Evolutionary conservation across 768 basidiomycete species (phyloP).

Genomic region (Phanerochaete carnosa): DNA sequence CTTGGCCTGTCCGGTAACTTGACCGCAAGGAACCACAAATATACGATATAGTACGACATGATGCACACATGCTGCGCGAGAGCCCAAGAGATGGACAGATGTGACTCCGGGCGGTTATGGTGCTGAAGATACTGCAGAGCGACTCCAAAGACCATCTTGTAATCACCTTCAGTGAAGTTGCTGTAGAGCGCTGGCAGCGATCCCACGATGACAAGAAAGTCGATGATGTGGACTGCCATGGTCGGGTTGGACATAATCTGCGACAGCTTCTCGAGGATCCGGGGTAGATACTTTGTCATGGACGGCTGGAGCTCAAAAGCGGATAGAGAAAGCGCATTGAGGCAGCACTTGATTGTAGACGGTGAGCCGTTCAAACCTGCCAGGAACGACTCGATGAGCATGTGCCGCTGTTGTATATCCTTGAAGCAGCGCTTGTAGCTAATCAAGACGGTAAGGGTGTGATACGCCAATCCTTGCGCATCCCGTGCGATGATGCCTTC

Average conservation of each 20-base stretch:
- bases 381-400: conserved; percentile 71
- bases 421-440: conserved; percentile 78
- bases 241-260: conserved; percentile 93
- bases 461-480: conserved; percentile 84
- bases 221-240: conserved; percentile 95
- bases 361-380: conserved; percentile 66
- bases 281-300: conserved; percentile 73
- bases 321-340: conserved; percentile 84
- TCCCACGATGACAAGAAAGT: conserved; percentile 84
- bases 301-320: conserved; percentile 85
- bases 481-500: conserved; percentile 66
- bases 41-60: conserved; percentile 87
- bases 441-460: conserved; percentile 82
- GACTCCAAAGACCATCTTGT: conserved; percentile 91
- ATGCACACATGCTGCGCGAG: conserved; percentile 89
- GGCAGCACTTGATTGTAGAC: conserved; percentile 80
- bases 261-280: conserved; percentile 82
- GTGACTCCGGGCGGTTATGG: conserved; percentile 66
- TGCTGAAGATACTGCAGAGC: conserved; percentile 91
- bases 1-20: conserved; percentile 76
- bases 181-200: conserved; percentile 76
- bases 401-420: conserved; percentile 59
- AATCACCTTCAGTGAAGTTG: conserved; percentile 90
- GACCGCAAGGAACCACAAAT: conserved; percentile 91
- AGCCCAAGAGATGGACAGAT: conserved; percentile 72